Evolutionary conservation across 257 asterid species (phyloP), one percentile per base, ranked within the genome.

Genomic region (Paulownia fortunei): DNA sequence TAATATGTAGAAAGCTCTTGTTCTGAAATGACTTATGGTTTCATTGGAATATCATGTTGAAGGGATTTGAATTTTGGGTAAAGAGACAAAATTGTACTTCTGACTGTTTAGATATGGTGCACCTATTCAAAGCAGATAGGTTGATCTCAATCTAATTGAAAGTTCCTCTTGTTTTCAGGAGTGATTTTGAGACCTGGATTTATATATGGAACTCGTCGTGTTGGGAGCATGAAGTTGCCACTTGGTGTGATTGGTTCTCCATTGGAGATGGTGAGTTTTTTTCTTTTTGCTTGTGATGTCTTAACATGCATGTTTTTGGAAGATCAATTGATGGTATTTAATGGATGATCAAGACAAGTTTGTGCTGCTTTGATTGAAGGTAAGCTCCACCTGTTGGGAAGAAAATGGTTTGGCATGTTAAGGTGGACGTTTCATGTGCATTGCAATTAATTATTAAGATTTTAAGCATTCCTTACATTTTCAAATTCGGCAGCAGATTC

Each of bases 161-260:
- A 9, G 34, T 8, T 37, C 24, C 23, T 66, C 39, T 52, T 60
- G 19, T 72, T 71, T 82, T 70, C 87, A 95, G 99, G 99, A 56
- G 89, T 95, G 72, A 91, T 95, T 67, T 82, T 95, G 85, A 91
- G 99, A 77, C 99, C 99, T 56, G 99, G 99, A 78, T 93, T 95
- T 81, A 91, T 95, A 76, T 83, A 93, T 61, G 99, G 99, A 72
- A 93, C 97, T 58, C 98, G 99, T 30, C 92, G 79, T 21, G 97
- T 93, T 52, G 97, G 99, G 81, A 90, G 90, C 85, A 72, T 95
- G 89, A 87, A 88, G 80, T 76, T 95, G 81, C 99, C 99, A 60
- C 97, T 95, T 21, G 89, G 98, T 63, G 91, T 91, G 12, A 84
- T 95, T 75, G 99, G 99, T 64, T 87, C 97, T 60, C 99, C 99